phyloP scores from a whole-genome alignment of 768 basidiomycete species.

The Leccinum barrowsii region DNA sequence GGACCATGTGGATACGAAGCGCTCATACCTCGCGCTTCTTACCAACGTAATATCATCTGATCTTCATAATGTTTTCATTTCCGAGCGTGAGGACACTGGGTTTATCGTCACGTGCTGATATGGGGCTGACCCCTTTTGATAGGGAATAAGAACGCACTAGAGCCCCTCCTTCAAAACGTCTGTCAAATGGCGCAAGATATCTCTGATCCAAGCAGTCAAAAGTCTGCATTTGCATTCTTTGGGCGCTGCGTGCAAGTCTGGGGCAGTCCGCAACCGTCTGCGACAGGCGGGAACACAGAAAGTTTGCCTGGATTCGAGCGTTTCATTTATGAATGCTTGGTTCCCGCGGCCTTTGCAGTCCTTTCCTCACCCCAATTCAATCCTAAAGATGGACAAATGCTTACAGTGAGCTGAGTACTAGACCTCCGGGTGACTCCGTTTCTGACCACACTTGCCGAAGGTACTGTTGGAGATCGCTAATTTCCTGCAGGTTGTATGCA shows the following conservation, averaged over 20 bases:
- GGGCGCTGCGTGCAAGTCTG: slow-evolving; percentile 62
- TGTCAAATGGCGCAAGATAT: slow-evolving; percentile 69
- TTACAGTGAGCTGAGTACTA: slow-evolving; percentile 54
- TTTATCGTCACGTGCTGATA: slow-evolving; percentile 22
- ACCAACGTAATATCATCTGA: slow-evolving; percentile 79
- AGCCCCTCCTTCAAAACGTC: slow-evolving; percentile 73
- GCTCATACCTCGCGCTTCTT: slow-evolving; percentile 81
- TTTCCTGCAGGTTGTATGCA: slow-evolving; percentile 74
- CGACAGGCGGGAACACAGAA: slow-evolving; percentile 33
- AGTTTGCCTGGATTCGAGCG: slow-evolving; percentile 86
- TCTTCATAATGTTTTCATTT: slow-evolving; percentile 81
- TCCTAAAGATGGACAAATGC: slow-evolving; percentile 82
- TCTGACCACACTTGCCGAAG: slow-evolving; percentile 37
- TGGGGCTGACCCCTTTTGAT: slow-evolving; percentile 1
- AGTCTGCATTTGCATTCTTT: slow-evolving; percentile 78
- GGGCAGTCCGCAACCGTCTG: slow-evolving; percentile 49
- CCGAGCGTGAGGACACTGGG: slow-evolving; percentile 55
- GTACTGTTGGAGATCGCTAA: slow-evolving; percentile 87
- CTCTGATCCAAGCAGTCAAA: slow-evolving; percentile 73
- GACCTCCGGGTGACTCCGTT: background rate
- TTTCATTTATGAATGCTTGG: slow-evolving; percentile 83
- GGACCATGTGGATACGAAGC: slow-evolving; percentile 77
- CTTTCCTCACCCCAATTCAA: slow-evolving; percentile 79
- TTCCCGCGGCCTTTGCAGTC: slow-evolving; percentile 81
- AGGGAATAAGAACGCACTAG: slow-evolving; percentile 68